Percentiles rank a stretch among this genome's conserved stretches.
These are phyloP conservation scores for Plectosphaerella cucumerina DNA, from an alignment of 2,329 filamentous ascomycete genomes.

Conservation along the genomic window DNA sequence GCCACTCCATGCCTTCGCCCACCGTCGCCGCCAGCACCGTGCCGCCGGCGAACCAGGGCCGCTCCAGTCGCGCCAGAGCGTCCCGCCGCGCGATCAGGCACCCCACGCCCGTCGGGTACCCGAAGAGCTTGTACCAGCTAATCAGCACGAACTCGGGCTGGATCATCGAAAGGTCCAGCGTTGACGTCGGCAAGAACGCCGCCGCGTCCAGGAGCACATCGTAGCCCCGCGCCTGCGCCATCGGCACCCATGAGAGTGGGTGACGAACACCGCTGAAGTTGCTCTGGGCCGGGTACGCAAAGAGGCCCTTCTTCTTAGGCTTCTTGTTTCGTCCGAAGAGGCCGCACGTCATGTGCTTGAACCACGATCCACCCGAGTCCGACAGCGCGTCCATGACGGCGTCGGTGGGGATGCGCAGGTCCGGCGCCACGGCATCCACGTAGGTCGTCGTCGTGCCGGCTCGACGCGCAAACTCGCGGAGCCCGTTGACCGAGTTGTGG, in stretches of 20 bases:
- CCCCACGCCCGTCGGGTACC: conserved; percentile 35
- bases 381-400: conserved; percentile 19
- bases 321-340: not conserved
- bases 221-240: conserved; percentile 31
- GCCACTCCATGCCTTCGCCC: conserved; percentile 19
- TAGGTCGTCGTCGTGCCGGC: conserved; percentile 21
- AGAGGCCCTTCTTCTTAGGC: conserved; percentile 23
- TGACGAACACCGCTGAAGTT: conserved; percentile 40
- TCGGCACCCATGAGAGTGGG: conserved; percentile 28
- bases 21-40: conserved; percentile 29
- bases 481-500: conserved; percentile 36
- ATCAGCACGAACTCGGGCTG: conserved; percentile 33
- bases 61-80: conserved; percentile 22
- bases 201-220: conserved; percentile 36
- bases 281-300: conserved; percentile 41
- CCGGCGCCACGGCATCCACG: conserved; percentile 19
- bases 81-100: conserved; percentile 29
- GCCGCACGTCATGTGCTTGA: not conserved
- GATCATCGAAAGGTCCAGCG: conserved; percentile 25
- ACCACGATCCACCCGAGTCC: not conserved
- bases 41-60: conserved; percentile 36
- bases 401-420: conserved; percentile 22
- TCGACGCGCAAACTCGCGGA: conserved; percentile 29
- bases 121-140: conserved; percentile 39
- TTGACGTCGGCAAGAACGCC: conserved; percentile 31